A percentile compares a stretch with the other conserved stretches of the same genome.
Conservation (phyloP, 768 basidiomycete species). For the Collybiopsis confluens region DNA sequence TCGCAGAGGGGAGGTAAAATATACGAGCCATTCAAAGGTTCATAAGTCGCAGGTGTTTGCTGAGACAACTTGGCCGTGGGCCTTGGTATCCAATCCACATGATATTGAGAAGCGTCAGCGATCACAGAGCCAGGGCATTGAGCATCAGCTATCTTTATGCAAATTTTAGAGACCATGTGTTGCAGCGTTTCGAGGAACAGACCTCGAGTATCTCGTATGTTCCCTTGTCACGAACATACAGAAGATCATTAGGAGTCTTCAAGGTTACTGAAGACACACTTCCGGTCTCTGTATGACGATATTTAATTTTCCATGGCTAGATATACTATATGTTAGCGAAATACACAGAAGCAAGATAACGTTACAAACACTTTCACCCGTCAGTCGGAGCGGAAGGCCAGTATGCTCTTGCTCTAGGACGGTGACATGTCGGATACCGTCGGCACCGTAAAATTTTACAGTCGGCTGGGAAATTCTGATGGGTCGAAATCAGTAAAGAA, state of each 20-base stretch:
- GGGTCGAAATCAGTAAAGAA: background rate
- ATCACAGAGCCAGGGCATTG: constrained; percentile 79
- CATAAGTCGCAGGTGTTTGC: constrained; percentile 50
- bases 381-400: constrained; percentile 76
- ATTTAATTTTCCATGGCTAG: constrained; percentile 87
- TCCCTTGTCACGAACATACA: constrained; percentile 73
- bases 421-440: constrained; percentile 49
- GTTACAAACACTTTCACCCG: constrained; percentile 78
- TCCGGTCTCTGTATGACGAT: constrained; percentile 49
- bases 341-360: background rate
- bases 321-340: too few species aligned
- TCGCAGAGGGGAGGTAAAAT: constrained; percentile 79
- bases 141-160: constrained; percentile 69
- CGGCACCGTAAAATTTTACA: constrained; percentile 76
- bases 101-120: constrained; percentile 55
- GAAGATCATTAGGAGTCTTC: constrained; percentile 63
- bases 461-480: constrained; percentile 55
- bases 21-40: constrained; percentile 66
- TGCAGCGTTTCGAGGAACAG: constrained; percentile 16
- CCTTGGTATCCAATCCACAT: constrained; percentile 74
- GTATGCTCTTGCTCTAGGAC: constrained; percentile 74
- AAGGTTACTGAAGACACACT: constrained; percentile 37
- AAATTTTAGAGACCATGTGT: constrained; percentile 4
- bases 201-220: constrained; percentile 72
- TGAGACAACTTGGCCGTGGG: constrained; percentile 70